Conservation (phyloP, 192 early-diverging fungal species). For the Endogone sp. region DNA sequence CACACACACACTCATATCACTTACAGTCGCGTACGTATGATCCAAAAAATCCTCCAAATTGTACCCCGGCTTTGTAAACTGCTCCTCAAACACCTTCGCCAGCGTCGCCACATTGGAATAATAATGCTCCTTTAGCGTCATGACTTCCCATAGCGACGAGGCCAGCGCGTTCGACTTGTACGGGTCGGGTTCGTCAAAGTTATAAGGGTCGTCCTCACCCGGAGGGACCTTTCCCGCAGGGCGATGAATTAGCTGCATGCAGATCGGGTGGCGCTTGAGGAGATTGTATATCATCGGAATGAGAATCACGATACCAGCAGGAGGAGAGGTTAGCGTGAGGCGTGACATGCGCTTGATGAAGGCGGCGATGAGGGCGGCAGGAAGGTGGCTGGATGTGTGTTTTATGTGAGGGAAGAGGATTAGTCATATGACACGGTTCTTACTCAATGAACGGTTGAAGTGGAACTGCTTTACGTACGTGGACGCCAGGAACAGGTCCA, state of each 20-base stretch:
- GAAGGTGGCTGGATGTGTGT: constrained; percentile 62
- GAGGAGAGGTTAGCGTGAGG: constrained; percentile 78
- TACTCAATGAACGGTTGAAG: not conserved
- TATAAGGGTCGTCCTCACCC: constrained; percentile 36
- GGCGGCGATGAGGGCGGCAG: constrained; percentile 85
- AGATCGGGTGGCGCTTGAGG: constrained; percentile 85
- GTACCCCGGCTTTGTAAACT: constrained; percentile 82
- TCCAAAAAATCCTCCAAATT: constrained; percentile 97
- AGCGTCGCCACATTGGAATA: constrained; percentile 81
- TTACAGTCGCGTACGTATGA: constrained; percentile 70
- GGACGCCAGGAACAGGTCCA: constrained; percentile 86
- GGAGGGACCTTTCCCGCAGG: constrained; percentile 34
- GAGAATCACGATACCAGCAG: constrained; percentile 76
- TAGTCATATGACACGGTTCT: not conserved
- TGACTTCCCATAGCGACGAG: constrained; percentile 94
- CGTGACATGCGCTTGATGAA: constrained; percentile 92
- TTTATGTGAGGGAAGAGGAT: not conserved
- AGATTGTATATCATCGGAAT: constrained; percentile 94
- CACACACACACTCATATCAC: not conserved
- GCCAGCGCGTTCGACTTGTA: constrained; percentile 75
- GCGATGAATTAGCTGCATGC: constrained; percentile 84
- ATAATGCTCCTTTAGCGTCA: constrained; percentile 84
- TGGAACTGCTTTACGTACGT: constrained; percentile 44
- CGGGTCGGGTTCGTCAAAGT: constrained; percentile 65
- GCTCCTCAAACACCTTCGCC: constrained; percentile 82